Conservation (phyloP, 805 yeast species). For the Ogataea ramenticola region DNA sequence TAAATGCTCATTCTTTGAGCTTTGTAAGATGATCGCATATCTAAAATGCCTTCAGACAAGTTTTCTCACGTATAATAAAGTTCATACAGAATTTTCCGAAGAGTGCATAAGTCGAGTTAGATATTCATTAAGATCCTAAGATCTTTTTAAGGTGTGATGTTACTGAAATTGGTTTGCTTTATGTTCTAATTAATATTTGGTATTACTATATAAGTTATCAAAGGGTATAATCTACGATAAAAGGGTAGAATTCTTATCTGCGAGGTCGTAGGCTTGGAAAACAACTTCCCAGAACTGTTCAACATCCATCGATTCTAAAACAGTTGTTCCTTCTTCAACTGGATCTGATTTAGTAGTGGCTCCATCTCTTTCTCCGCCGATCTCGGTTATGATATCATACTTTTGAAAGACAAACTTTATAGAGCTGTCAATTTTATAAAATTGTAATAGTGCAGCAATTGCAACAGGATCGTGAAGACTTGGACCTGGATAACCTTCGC, state of each 20-base stretch:
- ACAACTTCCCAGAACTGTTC: conserved; percentile 40
- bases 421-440: conserved; percentile 21
- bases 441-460: conserved; percentile 47
- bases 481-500: conserved; percentile 47
- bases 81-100: too few species aligned
- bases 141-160: too few species aligned
- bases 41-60: too few species aligned
- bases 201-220: too few species aligned
- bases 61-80: too few species aligned
- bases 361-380: conserved; percentile 24
- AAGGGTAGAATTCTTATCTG: conserved; percentile 22
- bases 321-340: conserved; percentile 27
- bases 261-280: conserved; percentile 28
- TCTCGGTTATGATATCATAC: conserved; percentile 10
- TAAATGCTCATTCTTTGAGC: too few species aligned
- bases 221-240: too few species aligned
- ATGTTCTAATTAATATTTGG: too few species aligned
- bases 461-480: conserved; percentile 82
- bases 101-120: too few species aligned
- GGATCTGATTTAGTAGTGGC: conserved; percentile 11
- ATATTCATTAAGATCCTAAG: too few species aligned
- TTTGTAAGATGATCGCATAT: too few species aligned
- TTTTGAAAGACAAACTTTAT: conserved; percentile 14
- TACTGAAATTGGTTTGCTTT: too few species aligned
- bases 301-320: conserved; percentile 33